These are phyloP conservation scores for Aegilops longissima DNA, from an alignment of 176 grass and related monocot species.

Conservation along the genomic window DNA sequence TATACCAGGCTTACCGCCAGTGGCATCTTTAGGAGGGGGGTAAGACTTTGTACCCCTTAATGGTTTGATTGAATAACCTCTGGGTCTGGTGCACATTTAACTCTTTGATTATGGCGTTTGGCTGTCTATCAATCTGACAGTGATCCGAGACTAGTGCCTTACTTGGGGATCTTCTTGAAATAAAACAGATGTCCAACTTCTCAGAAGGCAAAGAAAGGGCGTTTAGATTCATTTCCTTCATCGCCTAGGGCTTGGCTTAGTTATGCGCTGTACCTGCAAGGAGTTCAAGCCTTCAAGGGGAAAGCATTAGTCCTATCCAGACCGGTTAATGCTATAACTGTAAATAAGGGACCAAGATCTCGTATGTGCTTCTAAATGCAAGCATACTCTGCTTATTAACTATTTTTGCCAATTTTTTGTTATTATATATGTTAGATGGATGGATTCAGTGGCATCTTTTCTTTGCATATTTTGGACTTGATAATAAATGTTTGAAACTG, in stretches of 20 bases:
- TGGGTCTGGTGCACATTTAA: neutral
- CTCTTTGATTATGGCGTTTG: neutral
- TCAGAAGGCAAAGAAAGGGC: neutral
- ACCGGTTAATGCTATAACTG: no score
- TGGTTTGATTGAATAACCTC: neutral
- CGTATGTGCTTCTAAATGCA: neutral
- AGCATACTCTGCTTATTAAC: neutral
- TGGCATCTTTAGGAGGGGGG: neutral
- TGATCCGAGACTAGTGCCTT: neutral
- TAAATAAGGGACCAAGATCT: no score
- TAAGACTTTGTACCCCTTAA: neutral
- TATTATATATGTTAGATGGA: neutral
- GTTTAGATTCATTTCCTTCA: neutral
- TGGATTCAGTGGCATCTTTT: neutral
- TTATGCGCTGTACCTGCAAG: no score
- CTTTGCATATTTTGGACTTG: neutral
- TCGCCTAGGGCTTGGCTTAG: neutral
- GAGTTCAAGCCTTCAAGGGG: no score
- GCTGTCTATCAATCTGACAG: neutral
- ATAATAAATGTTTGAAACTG: neutral
- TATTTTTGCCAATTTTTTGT: neutral
- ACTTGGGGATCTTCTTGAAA: no score
- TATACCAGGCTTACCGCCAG: neutral
- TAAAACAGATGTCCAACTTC: neutral
- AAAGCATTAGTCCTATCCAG: no score